Evolutionary conservation across 441 rosid species (phyloP).

Genomic region (Populus hybrid): DNA sequence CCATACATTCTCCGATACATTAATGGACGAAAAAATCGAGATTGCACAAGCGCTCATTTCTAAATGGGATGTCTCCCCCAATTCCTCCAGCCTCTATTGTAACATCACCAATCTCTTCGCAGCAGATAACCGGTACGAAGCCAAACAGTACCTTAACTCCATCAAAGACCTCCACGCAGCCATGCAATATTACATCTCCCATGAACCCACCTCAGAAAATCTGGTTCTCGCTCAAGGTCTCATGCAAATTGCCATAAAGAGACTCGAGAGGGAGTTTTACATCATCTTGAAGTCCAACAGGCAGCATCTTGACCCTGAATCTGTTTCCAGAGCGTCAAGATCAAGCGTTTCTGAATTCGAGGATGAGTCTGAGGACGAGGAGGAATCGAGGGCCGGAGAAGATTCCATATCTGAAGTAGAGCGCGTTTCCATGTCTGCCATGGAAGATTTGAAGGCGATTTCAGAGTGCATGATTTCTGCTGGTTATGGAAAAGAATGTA

Average conservation of each 20-base stretch:
- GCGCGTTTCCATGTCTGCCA: constrained; percentile 33
- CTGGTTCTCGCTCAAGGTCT: constrained; percentile 56
- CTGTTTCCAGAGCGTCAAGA: constrained; percentile 46
- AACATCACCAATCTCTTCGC: constrained; percentile 40
- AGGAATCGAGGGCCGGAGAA: not conserved
- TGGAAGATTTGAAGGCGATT: constrained; percentile 59
- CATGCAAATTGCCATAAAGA: constrained; percentile 65
- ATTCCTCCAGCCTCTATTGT: constrained; percentile 20
- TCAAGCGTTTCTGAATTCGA: constrained; percentile 27
- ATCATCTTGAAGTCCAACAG: constrained; percentile 45
- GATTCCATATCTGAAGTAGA: constrained; percentile 30
- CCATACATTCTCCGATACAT: constrained; percentile 43
- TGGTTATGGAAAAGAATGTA: constrained; percentile 72
- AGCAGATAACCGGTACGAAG: constrained; percentile 37
- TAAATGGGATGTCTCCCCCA: constrained; percentile 33
- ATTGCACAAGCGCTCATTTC: constrained; percentile 36
- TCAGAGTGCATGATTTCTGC: constrained; percentile 67
- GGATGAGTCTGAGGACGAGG: constrained; percentile 25
- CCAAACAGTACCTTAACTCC: constrained; percentile 43
- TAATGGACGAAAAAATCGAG: constrained; percentile 42
- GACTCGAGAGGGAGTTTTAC: constrained; percentile 63
- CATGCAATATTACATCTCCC: constrained; percentile 35
- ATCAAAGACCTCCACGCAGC: constrained; percentile 44
- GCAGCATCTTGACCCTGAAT: constrained; percentile 40
- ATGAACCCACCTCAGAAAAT: constrained; percentile 35